These are phyloP conservation scores for Candida ortonii DNA, from an alignment of 805 yeast genomes.

Conservation along the genomic window DNA sequence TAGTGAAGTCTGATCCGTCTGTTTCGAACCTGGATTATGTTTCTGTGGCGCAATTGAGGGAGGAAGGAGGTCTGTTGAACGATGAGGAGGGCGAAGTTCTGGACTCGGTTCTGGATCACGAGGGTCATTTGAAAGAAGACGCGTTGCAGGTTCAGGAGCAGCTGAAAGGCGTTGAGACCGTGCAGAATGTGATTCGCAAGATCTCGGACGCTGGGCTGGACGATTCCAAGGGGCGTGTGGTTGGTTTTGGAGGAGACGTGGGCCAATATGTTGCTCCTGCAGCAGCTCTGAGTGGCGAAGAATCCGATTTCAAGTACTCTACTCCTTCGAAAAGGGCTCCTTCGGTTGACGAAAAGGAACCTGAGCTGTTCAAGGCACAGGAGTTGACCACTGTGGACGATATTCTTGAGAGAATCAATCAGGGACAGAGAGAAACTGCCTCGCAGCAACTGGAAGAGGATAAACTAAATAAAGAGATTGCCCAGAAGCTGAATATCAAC, in stretches of 20 bases:
- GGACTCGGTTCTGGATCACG: constrained; percentile 48
- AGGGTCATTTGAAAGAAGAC: constrained; percentile 51
- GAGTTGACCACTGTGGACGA: constrained; percentile 30
- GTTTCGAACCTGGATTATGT: constrained; percentile 20
- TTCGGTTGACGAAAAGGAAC: constrained; percentile 5
- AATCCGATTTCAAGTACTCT: constrained; percentile 19
- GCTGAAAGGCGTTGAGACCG: constrained; percentile 9
- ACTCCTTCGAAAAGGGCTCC: constrained; percentile 12
- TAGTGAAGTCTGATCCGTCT: constrained; percentile 42
- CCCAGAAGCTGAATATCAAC: constrained; percentile 8
- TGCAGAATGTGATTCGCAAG: constrained; percentile 1
- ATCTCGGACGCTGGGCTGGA: constrained; percentile 4
- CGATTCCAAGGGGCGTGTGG: constrained; percentile 12
- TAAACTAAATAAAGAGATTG: constrained; percentile 8
- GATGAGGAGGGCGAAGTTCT: constrained; percentile 59
- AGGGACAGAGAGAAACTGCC: constrained; percentile 25
- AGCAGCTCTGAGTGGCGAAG: constrained; percentile 24
- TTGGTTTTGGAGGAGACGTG: constrained; percentile 32
- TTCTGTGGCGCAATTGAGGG: constrained; percentile 35
- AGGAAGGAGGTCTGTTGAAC: constrained; percentile 53
- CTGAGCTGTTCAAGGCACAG: constrained; percentile 24
- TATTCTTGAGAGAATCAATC: constrained; percentile 32
- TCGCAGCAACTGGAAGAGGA: constrained; percentile 12
- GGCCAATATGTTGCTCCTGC: constrained; percentile 36
- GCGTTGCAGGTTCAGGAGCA: constrained; percentile 34